Percentiles rank a stretch among this genome's conserved stretches.
These are phyloP conservation scores for Coelastrella sp. DNA, from an alignment of 139 green algal genomes.

Conservation along the genomic window DNA sequence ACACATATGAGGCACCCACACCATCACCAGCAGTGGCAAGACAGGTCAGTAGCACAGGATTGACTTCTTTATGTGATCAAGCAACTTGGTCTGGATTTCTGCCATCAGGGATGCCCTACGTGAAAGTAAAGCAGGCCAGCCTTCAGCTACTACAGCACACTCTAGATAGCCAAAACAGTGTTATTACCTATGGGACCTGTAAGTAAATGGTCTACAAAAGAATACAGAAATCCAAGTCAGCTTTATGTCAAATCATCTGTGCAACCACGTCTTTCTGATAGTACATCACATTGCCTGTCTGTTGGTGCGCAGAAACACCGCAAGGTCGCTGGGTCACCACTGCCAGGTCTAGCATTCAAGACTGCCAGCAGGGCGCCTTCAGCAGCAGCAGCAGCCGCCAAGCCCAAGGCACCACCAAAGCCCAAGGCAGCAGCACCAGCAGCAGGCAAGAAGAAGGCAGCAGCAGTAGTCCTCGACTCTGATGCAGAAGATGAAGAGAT, in stretches of 20 bases:
- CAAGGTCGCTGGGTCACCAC: slow-evolving; percentile 33
- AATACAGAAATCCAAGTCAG: too few species aligned
- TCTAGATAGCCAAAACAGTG: too few species aligned
- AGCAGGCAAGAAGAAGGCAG: background rate
- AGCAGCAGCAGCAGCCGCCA: background rate
- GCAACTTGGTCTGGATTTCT: too few species aligned
- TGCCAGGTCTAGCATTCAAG: slow-evolving; percentile 10
- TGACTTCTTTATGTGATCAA: too few species aligned
- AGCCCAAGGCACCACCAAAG: background rate
- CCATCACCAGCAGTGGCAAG: slow-evolving; percentile 62
- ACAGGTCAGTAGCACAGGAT: slow-evolving; percentile 34
- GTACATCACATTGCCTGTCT: background rate
- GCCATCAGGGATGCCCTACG: too few species aligned
- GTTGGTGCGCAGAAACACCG: background rate
- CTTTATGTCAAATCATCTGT: too few species aligned
- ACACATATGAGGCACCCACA: slow-evolving; percentile 64
- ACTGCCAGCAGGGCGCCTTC: background rate
- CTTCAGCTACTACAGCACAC: too few species aligned
- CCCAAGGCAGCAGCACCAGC: slow-evolving; percentile 14
- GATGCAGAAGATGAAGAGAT: slow-evolving; percentile 15
- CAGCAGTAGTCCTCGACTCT: slow-evolving; percentile 10
- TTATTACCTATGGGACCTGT: too few species aligned
- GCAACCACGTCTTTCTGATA: too few species aligned
- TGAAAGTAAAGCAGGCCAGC: too few species aligned
- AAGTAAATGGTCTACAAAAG: too few species aligned